phyloP scores from a whole-genome alignment of 2,329 filamentous ascomycete species.

The Cladobotryum mycophilum region DNA sequence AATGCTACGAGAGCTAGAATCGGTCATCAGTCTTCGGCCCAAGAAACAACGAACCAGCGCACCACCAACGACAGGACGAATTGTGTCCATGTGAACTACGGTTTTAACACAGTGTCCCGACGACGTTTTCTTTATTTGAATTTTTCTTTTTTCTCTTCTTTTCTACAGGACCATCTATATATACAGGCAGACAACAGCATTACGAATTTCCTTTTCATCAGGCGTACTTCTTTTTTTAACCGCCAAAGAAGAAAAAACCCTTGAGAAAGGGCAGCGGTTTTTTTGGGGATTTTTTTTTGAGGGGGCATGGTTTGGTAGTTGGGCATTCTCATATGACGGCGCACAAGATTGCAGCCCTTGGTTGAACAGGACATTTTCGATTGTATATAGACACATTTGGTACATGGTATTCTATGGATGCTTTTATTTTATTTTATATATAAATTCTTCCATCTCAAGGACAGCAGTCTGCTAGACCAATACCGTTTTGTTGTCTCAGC shows the following conservation, averaged over 20 bases:
- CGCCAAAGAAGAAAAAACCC: neutral
- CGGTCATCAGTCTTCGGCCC: constrained; percentile 62
- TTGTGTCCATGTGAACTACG: constrained; percentile 38
- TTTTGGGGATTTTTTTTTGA: neutral
- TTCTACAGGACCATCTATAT: neutral
- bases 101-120: neutral
- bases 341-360: too few relatives aligned
- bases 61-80: constrained; percentile 26
- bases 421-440: neutral
- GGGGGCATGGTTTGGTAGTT: too few relatives aligned
- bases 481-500: too few relatives aligned
- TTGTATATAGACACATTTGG: neutral
- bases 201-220: constrained; percentile 1
- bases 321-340: too few relatives aligned
- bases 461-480: too few relatives aligned
- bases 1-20: constrained; percentile 90
- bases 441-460: neutral
- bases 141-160: neutral
- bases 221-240: neutral
- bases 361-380: too few relatives aligned
- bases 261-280: neutral
- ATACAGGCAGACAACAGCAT: constrained; percentile 8
- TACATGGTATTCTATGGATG: neutral
- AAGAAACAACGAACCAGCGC: constrained; percentile 33
- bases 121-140: constrained; percentile 1